Conservation (phyloP, 169 alveolate genomes). For the Babesia bigemina region DNA sequence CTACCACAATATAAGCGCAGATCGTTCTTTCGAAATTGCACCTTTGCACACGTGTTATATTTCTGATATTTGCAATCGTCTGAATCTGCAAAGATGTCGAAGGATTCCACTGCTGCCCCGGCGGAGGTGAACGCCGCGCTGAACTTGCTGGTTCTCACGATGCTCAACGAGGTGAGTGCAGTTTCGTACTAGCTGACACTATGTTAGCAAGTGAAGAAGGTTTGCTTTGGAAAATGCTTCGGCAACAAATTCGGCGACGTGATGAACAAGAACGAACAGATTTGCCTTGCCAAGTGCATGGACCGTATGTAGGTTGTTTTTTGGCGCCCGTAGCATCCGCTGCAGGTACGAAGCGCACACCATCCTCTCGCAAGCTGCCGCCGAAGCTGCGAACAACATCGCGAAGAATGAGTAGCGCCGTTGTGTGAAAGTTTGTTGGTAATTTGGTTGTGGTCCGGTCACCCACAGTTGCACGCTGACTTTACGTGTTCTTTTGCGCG, state of each 20-base stretch:
- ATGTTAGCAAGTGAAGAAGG: conserved; percentile 82
- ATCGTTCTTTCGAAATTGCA: too few relatives aligned
- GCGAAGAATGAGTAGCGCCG: conserved; percentile 28
- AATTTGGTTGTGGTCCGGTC: not conserved
- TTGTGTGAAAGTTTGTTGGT: not conserved
- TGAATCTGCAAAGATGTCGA: not conserved
- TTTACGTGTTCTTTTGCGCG: too few relatives aligned
- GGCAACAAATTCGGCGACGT: conserved; percentile 78
- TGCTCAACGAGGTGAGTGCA: conserved; percentile 67
- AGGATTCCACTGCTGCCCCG: conserved; percentile 28
- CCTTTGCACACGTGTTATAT: too few relatives aligned
- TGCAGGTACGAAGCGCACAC: conserved; percentile 87
- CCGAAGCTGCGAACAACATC: conserved; percentile 80
- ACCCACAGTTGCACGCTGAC: not conserved
- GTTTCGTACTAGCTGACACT: not conserved
- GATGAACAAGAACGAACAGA: conserved; percentile 79
- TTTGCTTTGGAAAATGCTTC: conserved; percentile 86
- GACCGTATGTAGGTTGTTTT: conserved; percentile 81
- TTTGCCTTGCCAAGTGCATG: conserved; percentile 88
- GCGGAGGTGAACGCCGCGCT: conserved; percentile 65
- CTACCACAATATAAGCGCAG: too few relatives aligned
- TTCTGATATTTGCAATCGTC: too few relatives aligned
- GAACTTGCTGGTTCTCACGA: conserved; percentile 60
- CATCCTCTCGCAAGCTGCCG: conserved; percentile 82
- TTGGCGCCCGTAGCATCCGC: not conserved